phyloP scores from a whole-genome alignment of 2,329 filamentous ascomycete species.

The Colletotrichum simmondsii region DNA sequence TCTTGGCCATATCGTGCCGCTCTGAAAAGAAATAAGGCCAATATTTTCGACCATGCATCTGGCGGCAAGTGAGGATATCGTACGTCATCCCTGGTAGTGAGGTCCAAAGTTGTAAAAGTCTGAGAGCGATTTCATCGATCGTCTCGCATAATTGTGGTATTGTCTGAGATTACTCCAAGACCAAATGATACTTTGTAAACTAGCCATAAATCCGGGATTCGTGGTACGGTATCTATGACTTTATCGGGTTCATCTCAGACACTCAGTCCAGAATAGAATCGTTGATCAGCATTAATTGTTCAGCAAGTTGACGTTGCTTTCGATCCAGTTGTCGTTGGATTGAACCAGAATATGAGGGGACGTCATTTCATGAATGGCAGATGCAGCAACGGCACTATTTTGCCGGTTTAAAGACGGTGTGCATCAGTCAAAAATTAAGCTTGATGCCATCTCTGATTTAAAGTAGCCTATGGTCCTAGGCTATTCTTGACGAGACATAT shows the following conservation, averaged over 20 bases:
- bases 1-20: slow-evolving; percentile 13
- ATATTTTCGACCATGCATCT: slow-evolving; percentile 8
- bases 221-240: background rate
- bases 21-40: slow-evolving; percentile 9
- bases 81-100: slow-evolving; percentile 1
- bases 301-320: background rate
- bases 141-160: background rate
- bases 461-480: background rate
- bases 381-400: background rate
- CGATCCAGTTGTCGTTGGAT: background rate
- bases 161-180: background rate
- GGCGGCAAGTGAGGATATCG: background rate
- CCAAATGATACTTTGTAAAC: background rate
- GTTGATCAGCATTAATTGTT: background rate
- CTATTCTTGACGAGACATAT: slow-evolving; percentile 13
- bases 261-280: too few relatives aligned
- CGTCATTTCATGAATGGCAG: background rate
- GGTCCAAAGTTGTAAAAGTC: background rate
- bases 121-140: background rate
- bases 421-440: background rate
- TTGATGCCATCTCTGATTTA: slow-evolving; percentile 9
- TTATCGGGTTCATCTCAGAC: background rate
- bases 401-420: background rate
- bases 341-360: background rate
- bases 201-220: background rate